Conservation (phyloP, 2,329 filamentous ascomycete genomes). For the Fusarium sororula region DNA sequence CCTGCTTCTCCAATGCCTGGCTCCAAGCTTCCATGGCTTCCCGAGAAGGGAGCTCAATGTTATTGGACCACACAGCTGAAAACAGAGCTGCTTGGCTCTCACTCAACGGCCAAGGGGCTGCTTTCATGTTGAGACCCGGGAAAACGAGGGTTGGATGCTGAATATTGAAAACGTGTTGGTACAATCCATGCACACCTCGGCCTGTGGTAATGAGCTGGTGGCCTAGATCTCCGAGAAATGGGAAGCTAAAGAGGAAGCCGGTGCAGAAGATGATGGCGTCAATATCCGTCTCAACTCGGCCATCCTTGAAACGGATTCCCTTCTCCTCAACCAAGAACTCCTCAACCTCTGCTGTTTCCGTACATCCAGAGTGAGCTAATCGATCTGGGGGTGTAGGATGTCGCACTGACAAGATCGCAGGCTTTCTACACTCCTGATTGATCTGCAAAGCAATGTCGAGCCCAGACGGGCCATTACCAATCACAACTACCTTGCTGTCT, state of each 20-base stretch:
- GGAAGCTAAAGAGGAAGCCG: conserved; percentile 86
- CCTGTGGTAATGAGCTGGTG: conserved; percentile 72
- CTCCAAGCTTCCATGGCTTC: conserved; percentile 78
- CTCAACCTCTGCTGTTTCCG: conserved; percentile 66
- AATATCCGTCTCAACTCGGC: conserved; percentile 70
- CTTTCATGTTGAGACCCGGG: conserved; percentile 76
- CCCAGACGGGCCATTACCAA: conserved; percentile 87
- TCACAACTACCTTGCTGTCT: conserved; percentile 79
- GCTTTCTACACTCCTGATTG: conserved; percentile 63
- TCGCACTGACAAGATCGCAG: conserved; percentile 72
- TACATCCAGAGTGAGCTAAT: conserved; percentile 56
- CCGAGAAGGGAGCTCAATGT: conserved; percentile 69
- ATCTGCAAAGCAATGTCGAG: conserved; percentile 86
- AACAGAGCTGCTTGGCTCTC: conserved; percentile 83
- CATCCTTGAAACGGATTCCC: conserved; percentile 73
- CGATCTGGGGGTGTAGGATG: conserved; percentile 58
- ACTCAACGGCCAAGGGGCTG: conserved; percentile 87
- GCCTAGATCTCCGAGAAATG: conserved; percentile 67
- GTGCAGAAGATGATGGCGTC: conserved; percentile 88
- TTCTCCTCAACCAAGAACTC: conserved; percentile 63
- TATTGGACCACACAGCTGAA: conserved; percentile 79
- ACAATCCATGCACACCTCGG: conserved; percentile 74
- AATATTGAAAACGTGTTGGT: conserved; percentile 81
- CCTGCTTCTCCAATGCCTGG: conserved; percentile 65
- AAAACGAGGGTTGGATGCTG: conserved; percentile 82